Evolutionary conservation across 2,329 filamentous ascomycete species (phyloP).

Genomic region (Pochonia chlamydosporia): DNA sequence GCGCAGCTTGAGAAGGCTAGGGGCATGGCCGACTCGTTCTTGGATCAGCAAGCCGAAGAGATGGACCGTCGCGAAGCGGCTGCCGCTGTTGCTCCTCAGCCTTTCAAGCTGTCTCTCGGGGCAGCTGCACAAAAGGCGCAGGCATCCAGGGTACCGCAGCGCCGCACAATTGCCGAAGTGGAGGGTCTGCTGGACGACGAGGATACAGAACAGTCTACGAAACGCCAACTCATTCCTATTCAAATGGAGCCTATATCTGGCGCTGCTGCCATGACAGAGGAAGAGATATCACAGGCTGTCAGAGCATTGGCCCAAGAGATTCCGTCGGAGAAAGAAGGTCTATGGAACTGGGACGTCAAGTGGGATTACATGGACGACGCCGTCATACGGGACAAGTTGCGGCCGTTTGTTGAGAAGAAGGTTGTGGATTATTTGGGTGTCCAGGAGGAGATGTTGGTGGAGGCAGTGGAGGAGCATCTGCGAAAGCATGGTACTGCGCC

Average conservation of each 20-base stretch:
- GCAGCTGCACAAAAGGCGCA: slow-evolving; percentile 73
- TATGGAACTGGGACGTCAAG: slow-evolving; percentile 90
- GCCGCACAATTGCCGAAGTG: slow-evolving; percentile 85
- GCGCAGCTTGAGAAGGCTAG: slow-evolving; percentile 72
- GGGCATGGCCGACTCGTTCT: slow-evolving; percentile 85
- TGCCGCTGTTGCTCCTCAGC: slow-evolving; percentile 54
- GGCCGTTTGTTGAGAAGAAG: slow-evolving; percentile 96
- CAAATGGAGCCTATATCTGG: slow-evolving; percentile 68
- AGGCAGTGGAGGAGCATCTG: slow-evolving; percentile 85
- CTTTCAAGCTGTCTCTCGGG: slow-evolving; percentile 89
- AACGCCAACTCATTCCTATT: slow-evolving; percentile 74
- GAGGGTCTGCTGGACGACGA: slow-evolving; percentile 94
- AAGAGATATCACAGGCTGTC: slow-evolving; percentile 79
- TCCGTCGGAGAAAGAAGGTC: slow-evolving; percentile 73
- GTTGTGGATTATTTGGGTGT: slow-evolving; percentile 94
- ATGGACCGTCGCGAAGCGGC: slow-evolving; percentile 47
- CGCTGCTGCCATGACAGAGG: slow-evolving; percentile 64
- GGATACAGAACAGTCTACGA: slow-evolving; percentile 67
- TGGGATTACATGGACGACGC: slow-evolving; percentile 86
- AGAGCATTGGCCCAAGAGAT: slow-evolving; percentile 83
- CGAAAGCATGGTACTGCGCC: slow-evolving; percentile 68
- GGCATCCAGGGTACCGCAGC: slow-evolving; percentile 49
- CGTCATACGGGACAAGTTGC: slow-evolving; percentile 77
- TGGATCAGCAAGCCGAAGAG: slow-evolving; percentile 77
- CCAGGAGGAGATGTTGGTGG: slow-evolving; percentile 91